Conservation (phyloP, 371 early-diverging fungal genomes). For the Syncephalis plumigaleata region DNA sequence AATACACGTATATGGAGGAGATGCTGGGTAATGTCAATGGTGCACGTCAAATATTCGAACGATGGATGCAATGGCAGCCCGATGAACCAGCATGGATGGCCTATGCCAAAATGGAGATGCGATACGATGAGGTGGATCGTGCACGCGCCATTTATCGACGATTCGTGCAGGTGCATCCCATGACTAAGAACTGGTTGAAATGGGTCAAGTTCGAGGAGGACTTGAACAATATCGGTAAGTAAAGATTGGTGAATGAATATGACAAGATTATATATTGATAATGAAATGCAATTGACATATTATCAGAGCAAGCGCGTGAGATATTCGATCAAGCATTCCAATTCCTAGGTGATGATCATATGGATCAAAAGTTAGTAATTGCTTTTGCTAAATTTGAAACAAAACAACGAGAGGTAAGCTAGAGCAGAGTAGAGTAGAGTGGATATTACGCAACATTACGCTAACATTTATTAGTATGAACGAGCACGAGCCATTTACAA, state of each 20-base stretch:
- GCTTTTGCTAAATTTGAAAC: constrained; percentile 93
- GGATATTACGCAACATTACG: neutral
- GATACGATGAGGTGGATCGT: constrained; percentile 71
- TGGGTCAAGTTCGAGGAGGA: constrained; percentile 92
- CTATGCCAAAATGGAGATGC: constrained; percentile 83
- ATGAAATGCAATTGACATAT: neutral
- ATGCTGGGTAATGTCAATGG: constrained; percentile 77
- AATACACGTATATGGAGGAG: constrained; percentile 96
- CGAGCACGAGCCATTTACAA: constrained; percentile 91
- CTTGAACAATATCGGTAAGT: constrained; percentile 37
- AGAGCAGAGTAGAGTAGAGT: neutral
- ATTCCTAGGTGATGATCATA: constrained; percentile 66
- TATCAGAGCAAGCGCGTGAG: constrained; percentile 57
- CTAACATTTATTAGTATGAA: constrained; percentile 30
- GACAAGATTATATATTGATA: constrained; percentile 1
- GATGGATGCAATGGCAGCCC: constrained; percentile 98
- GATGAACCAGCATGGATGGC: constrained; percentile 82
- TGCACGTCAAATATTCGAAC: constrained; percentile 85
- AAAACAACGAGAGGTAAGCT: constrained; percentile 54
- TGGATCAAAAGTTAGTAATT: constrained; percentile 80
- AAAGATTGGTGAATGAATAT: neutral
- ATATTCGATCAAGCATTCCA: constrained; percentile 79
- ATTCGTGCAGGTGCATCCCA: constrained; percentile 77
- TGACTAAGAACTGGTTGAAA: constrained; percentile 90
- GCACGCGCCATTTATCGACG: constrained; percentile 69